Percentiles rank a stretch among this genome's conserved stretches.
Conservation (phyloP, 2,329 filamentous ascomycete genomes). For the Exutisphaerella laricina region DNA sequence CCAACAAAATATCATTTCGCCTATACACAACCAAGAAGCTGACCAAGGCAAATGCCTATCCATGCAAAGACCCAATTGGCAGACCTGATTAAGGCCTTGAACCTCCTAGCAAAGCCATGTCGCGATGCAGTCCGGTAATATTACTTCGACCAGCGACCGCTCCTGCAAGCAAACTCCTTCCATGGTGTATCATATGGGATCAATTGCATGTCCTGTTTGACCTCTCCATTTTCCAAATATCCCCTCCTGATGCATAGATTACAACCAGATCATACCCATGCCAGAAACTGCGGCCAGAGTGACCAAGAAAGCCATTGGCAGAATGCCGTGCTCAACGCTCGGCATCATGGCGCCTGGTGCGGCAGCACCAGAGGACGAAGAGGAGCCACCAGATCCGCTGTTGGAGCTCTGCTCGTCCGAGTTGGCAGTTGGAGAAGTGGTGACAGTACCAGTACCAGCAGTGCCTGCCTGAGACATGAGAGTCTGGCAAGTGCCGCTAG, state of each 20-base stretch:
- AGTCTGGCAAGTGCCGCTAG: conserved; percentile 49
- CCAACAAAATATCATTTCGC: conserved; percentile 1
- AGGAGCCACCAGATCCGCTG: conserved; percentile 20
- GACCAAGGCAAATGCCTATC: background rate
- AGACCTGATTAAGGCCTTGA: conserved; percentile 6
- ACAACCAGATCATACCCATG: conserved; percentile 32
- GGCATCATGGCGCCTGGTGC: conserved; percentile 18
- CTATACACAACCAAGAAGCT: conserved; percentile 4
- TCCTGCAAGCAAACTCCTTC: background rate
- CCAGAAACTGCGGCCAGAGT: conserved; percentile 26
- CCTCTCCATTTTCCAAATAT: background rate
- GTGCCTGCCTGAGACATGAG: conserved; percentile 60
- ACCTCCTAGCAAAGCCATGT: background rate
- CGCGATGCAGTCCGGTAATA: background rate
- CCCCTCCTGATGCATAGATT: conserved; percentile 8
- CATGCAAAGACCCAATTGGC: conserved; percentile 1
- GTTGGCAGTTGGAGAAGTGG: conserved; percentile 42
- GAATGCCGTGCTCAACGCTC: conserved; percentile 17
- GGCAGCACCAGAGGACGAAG: conserved; percentile 21
- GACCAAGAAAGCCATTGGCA: conserved; percentile 26
- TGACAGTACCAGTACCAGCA: conserved; percentile 53
- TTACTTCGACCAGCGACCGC: background rate
- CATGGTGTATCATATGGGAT: conserved; percentile 1
- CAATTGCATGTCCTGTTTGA: background rate
- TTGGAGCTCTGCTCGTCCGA: conserved; percentile 29